Conservation (phyloP, 331 rosid genomes). For the Pyrus hybrid region DNA sequence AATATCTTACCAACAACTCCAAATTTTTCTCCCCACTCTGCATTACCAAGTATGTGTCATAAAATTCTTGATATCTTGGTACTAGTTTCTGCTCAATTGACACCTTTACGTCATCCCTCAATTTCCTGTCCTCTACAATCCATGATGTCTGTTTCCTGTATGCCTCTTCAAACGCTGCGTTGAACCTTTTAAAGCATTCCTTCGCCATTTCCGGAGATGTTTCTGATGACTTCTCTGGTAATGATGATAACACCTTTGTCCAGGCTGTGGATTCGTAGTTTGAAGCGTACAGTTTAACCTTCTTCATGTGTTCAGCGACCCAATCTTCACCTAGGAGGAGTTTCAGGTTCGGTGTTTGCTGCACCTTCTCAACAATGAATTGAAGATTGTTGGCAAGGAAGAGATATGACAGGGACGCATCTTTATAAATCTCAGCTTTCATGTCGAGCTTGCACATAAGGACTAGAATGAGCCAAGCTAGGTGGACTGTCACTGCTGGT, state of each 20-base stretch:
- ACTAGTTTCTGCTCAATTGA: constrained; percentile 38
- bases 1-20: constrained; percentile 18
- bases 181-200: constrained; percentile 26
- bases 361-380: constrained; percentile 37
- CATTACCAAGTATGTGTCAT: background rate
- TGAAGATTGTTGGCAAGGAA: constrained; percentile 46
- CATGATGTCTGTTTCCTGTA: constrained; percentile 37
- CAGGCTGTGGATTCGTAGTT: constrained; percentile 38
- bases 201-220: constrained; percentile 18
- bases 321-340: constrained; percentile 30
- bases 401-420: constrained; percentile 38
- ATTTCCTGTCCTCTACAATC: constrained; percentile 34
- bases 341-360: constrained; percentile 20
- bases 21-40: constrained; percentile 20
- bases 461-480: constrained; percentile 45
- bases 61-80: constrained; percentile 30
- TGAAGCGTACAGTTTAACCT: constrained; percentile 25
- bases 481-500: constrained; percentile 19
- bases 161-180: constrained; percentile 34
- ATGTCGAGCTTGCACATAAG: constrained; percentile 48
- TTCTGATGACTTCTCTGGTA: constrained; percentile 17
- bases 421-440: constrained; percentile 41
- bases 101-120: constrained; percentile 39
- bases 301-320: constrained; percentile 31
- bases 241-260: constrained; percentile 33